Percentiles rank a stretch among this genome's conserved stretches.
Evolutionary conservation across 164 flowering plant genomes (phyloP).

Genomic region (Liriodendron chinense): DNA sequence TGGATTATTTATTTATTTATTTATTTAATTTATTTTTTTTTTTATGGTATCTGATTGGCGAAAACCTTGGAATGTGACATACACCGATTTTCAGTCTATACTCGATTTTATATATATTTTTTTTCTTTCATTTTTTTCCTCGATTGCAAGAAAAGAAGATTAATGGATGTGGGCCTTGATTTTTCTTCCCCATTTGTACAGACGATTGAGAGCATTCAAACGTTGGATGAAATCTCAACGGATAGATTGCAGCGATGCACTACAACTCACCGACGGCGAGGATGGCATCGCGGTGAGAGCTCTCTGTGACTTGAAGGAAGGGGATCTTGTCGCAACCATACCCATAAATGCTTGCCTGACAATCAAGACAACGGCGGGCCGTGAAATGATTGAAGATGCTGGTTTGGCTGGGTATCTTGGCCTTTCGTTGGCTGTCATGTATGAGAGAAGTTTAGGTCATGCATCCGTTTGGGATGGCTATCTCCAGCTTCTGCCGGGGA

Average conservation of each 20-base stretch:
- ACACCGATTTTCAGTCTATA: too few relatives aligned
- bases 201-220: slow-evolving; percentile 79
- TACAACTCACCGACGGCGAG: slow-evolving; percentile 34
- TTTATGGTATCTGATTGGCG: too few relatives aligned
- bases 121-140: too few relatives aligned
- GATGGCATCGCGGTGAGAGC: slow-evolving; percentile 57
- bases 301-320: slow-evolving; percentile 48
- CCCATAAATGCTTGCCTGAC: slow-evolving; percentile 83
- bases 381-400: slow-evolving; percentile 52
- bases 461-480: slow-evolving; percentile 77
- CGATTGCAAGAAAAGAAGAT: too few relatives aligned
- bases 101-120: too few relatives aligned
- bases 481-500: slow-evolving; percentile 62
- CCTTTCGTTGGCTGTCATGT: slow-evolving; percentile 77
- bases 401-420: slow-evolving; percentile 62
- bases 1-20: too few relatives aligned
- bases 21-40: too few relatives aligned
- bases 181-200: slow-evolving; percentile 12
- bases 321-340: slow-evolving; percentile 72
- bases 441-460: slow-evolving; percentile 68
- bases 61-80: too few relatives aligned
- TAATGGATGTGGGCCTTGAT: too few relatives aligned
- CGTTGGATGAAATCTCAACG: slow-evolving; percentile 77
- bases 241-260: slow-evolving; percentile 62
- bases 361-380: slow-evolving; percentile 53